Conservation (phyloP, 352 stramenopile genomes). For the Phytophthora lateralis region DNA sequence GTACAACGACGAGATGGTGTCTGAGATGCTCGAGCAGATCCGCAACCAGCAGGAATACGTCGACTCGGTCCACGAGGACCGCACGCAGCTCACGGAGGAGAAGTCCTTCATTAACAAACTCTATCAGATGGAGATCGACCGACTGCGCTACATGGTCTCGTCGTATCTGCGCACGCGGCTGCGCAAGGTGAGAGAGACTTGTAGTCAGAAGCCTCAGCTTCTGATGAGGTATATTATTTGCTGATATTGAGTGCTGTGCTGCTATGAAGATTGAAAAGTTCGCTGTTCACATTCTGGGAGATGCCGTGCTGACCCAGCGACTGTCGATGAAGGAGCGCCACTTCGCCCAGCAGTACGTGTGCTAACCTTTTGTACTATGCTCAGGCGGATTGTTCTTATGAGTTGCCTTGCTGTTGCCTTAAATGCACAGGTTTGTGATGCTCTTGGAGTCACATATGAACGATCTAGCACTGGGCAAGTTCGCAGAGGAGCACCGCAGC, state of each 20-base stretch:
- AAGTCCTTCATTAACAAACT: constrained; percentile 85
- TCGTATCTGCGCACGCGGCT: constrained; percentile 83
- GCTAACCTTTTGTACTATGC: background rate
- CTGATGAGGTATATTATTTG: background rate
- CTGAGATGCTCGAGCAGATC: constrained; percentile 86
- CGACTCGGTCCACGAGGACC: constrained; percentile 77
- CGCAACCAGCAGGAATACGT: constrained; percentile 89
- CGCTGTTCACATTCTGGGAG: constrained; percentile 60
- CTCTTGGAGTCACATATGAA: constrained; percentile 78
- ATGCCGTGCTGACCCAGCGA: constrained; percentile 49
- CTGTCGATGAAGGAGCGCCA: constrained; percentile 76
- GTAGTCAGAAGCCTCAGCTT: background rate
- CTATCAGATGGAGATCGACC: constrained; percentile 91
- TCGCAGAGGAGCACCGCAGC: constrained; percentile 65
- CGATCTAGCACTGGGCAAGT: constrained; percentile 65
- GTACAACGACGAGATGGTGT: constrained; percentile 81
- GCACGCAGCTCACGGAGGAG: constrained; percentile 68
- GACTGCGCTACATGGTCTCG: constrained; percentile 82
- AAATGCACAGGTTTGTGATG: constrained; percentile 47
- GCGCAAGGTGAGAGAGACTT: constrained; percentile 55
- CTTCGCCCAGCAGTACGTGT: constrained; percentile 75
- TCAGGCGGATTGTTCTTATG: background rate
- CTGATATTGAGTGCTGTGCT: background rate
- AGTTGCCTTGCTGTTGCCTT: constrained; percentile 5
- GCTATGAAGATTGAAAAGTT: constrained; percentile 74